Evolutionary conservation across 2,329 filamentous ascomycete genomes (phyloP), one percentile per base, ranked within the genome.

Genomic region (Hymenoscyphus salicellus): DNA sequence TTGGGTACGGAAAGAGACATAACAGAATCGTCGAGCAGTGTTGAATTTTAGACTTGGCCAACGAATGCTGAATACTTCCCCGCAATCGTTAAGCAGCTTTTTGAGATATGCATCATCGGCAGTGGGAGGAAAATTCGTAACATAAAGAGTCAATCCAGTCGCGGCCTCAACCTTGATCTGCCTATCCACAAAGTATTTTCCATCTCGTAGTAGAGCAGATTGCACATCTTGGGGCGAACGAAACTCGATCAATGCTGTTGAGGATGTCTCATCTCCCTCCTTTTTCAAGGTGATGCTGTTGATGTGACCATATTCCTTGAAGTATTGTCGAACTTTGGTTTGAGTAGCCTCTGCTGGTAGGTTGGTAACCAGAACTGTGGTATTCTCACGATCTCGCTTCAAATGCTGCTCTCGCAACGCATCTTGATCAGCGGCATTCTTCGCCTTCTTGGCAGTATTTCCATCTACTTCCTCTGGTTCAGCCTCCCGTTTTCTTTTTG

Each of bases 11-110:
- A 97, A 97, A n/a, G 96, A 92, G 6, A 97, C 83, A 76, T 99
- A 99, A 80, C 93, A 97, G 79, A 99, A 99, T 28, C 95, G 89
- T 36, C 95, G 91, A 71, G 91, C 89, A 1, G 89, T 89, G 73
- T 97, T 94, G 77, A 85, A 93, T 75, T 96, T 96, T 60, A 99
- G 84, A 63, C 92, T 97, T 1, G 95, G 95, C 79, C 95, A 95
- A 26, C 95, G 89, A 61, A 98, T 84, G 72, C 89, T 91, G 63
- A 96, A 82, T 63, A 99, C 88, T 55, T 94, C 87, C 55, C 95
- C 95, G 72, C 89, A 94, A 64, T 86, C 81, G 66, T 84, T 82
- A 77, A 94, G 94, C 2, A 94, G 78, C 41, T 85, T 77, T 49
- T 85, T 85, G 26, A 95, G 83, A 71, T 86, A 91, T 2, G 79